Evolutionary conservation across 495 filamentous ascomycete species (phyloP).

Genomic region (Choiromyces venosus): DNA sequence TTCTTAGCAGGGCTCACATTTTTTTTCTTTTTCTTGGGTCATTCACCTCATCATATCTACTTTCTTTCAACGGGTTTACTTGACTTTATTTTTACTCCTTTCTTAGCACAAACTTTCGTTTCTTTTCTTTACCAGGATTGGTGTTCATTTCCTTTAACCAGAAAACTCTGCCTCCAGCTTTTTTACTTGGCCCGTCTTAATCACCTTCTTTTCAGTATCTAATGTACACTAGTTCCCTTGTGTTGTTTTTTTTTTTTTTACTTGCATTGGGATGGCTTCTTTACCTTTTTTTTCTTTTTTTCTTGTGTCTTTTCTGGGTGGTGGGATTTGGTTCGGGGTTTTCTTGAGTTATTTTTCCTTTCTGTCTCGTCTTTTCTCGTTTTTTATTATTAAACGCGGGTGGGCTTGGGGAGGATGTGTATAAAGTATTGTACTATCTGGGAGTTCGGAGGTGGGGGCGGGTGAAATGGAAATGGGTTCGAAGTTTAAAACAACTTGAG

Average conservation of each 20-base stretch:
- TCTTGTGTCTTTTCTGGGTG: constrained; percentile 27
- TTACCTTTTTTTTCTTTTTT: constrained; percentile 29
- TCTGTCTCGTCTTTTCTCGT: constrained; percentile 2
- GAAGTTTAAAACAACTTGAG: background rate
- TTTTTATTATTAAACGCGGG: constrained; percentile 5
- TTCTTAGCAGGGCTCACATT: background rate
- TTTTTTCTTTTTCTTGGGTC: constrained; percentile 22
- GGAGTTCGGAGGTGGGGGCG: constrained; percentile 8
- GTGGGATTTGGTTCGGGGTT: constrained; percentile 27
- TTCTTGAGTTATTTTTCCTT: constrained; percentile 28
- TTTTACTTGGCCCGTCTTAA: constrained; percentile 32
- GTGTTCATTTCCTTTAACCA: constrained; percentile 31
- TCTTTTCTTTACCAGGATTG: constrained; percentile 31
- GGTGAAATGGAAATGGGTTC: constrained; percentile 3
- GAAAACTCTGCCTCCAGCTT: constrained; percentile 5
- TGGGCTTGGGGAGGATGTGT: constrained; percentile 34
- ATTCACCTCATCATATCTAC: constrained; percentile 25
- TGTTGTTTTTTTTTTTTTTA: constrained; percentile 17
- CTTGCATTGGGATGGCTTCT: constrained; percentile 34
- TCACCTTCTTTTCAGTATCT: constrained; percentile 26
- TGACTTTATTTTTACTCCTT: constrained; percentile 22
- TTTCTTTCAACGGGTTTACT: constrained; percentile 37
- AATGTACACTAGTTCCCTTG: constrained; percentile 38
- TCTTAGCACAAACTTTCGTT: constrained; percentile 14
- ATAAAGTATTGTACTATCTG: constrained; percentile 38